Conservation (phyloP, 2,329 filamentous ascomycete species). For the Xylariaceae sp. region DNA sequence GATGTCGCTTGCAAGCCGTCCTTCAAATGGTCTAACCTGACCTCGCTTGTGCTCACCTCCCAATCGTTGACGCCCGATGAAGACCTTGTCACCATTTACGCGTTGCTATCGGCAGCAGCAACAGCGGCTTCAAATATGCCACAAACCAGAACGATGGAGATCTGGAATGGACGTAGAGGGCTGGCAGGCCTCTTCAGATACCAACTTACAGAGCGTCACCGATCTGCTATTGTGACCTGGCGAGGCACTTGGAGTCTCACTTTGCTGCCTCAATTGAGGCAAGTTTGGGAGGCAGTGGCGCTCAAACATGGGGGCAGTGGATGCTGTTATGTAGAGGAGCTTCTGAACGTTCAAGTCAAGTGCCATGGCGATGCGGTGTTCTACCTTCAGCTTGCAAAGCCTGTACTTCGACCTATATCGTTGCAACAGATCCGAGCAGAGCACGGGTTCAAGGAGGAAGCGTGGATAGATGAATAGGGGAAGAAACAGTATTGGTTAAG, state of each 20-base stretch:
- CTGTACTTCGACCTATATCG: slow-evolving; percentile 42
- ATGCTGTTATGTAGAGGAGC: slow-evolving; percentile 29
- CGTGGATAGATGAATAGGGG: not conserved
- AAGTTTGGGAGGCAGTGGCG: slow-evolving; percentile 39
- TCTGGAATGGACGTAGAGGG: slow-evolving; percentile 43
- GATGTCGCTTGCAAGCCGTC: slow-evolving; percentile 21
- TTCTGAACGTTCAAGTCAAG: slow-evolving; percentile 38
- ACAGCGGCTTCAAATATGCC: slow-evolving; percentile 38
- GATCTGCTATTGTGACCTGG: slow-evolving; percentile 35
- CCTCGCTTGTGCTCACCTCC: slow-evolving; percentile 41
- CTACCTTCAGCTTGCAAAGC: slow-evolving; percentile 35
- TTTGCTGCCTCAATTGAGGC: slow-evolving; percentile 30
- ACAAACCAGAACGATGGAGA: slow-evolving; percentile 40
- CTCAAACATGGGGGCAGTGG: slow-evolving; percentile 26
- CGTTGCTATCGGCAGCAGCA: slow-evolving; percentile 35
- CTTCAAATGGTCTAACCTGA: slow-evolving; percentile 39
- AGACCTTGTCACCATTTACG: slow-evolving; percentile 25
- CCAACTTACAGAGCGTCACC: slow-evolving; percentile 6
- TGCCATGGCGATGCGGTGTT: slow-evolving; percentile 42
- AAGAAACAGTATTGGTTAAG: not conserved
- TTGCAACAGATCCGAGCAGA: slow-evolving; percentile 42
- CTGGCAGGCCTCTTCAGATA: slow-evolving; percentile 41
- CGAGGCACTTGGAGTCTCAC: slow-evolving; percentile 38
- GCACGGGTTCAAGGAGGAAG: slow-evolving; percentile 25
- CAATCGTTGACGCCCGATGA: slow-evolving; percentile 31